Evolutionary conservation across 1,284 basidiomycete genomes (phyloP).

Genomic region (Cystobasidiaceae sp.): DNA sequence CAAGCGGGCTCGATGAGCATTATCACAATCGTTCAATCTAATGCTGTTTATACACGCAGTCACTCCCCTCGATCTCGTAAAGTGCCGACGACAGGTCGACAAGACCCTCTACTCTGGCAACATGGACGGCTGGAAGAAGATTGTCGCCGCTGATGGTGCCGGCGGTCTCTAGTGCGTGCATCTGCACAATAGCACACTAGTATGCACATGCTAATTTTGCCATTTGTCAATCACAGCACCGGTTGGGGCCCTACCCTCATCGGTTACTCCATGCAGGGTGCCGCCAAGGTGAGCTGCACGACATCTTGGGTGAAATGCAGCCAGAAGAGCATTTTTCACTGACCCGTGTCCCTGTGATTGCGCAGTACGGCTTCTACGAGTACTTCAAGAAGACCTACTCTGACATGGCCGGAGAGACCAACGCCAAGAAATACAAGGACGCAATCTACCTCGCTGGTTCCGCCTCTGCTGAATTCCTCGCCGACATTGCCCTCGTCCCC

Average conservation of each 20-base stretch:
- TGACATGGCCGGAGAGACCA: conserved; percentile 43
- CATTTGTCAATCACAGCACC: conserved; percentile 35
- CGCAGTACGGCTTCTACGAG: conserved; percentile 45
- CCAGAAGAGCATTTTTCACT: no score
- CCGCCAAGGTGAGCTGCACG: conserved; percentile 42
- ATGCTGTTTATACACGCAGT: conserved; percentile 18
- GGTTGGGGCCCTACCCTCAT: conserved; percentile 43
- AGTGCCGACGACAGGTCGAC: conserved; percentile 46
- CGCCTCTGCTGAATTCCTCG: conserved; percentile 45
- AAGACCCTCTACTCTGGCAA: conserved; percentile 45
- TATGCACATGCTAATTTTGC: no score
- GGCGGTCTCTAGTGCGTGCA: conserved; percentile 42
- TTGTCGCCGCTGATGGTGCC: conserved; percentile 42
- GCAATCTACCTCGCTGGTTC: conserved; percentile 46
- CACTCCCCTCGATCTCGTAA: conserved; percentile 46
- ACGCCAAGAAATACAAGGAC: conserved; percentile 46
- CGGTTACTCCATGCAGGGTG: conserved; percentile 46
- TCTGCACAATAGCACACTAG: background rate
- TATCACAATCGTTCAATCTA: no score
- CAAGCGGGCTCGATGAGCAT: no score
- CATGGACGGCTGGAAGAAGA: conserved; percentile 45
- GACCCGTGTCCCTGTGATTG: background rate
- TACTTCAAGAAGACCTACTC: conserved; percentile 42
- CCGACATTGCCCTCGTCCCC: conserved; percentile 45
- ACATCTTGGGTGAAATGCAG: no score